These are phyloP conservation scores for Lipomyces yamadae DNA, from an alignment of 805 yeast genomes.

Conservation along the genomic window DNA sequence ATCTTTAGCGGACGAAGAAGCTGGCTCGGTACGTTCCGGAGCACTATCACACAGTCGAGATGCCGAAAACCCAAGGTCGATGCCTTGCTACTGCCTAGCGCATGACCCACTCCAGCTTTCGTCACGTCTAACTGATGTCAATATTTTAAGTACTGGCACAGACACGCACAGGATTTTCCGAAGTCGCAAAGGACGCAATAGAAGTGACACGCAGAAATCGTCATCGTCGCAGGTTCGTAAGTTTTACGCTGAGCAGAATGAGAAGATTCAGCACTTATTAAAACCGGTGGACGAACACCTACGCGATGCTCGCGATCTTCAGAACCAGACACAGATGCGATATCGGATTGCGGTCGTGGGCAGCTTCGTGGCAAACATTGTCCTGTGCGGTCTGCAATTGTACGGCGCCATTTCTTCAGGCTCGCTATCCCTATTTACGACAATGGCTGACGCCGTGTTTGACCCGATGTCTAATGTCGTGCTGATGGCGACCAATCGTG, in stretches of 20 bases:
- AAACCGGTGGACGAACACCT: conserved; percentile 28
- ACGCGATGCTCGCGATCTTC: not conserved
- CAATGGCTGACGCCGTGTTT: conserved; percentile 30
- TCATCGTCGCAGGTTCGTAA: conserved; percentile 1
- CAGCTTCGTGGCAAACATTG: conserved; percentile 25
- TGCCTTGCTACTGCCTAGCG: not conserved
- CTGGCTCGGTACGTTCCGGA: not conserved
- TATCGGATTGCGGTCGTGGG: conserved; percentile 23
- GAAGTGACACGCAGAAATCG: not conserved
- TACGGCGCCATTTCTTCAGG: conserved; percentile 30
- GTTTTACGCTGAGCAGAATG: conserved; percentile 24
- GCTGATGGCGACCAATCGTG: conserved; percentile 20
- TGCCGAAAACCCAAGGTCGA: conserved; percentile 4
- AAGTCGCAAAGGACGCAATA: not conserved
- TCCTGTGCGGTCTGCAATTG: conserved; percentile 23
- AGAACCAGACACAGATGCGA: conserved; percentile 9
- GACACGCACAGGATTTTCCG: not conserved
- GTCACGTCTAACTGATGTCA: not conserved
- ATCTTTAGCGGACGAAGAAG: not conserved
- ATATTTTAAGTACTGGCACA: not conserved
- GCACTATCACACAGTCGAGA: not conserved
- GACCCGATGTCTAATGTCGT: conserved; percentile 27
- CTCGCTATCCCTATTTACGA: conserved; percentile 30
- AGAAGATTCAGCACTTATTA: conserved; percentile 17
- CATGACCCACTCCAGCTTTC: conserved; percentile 13